Evolutionary conservation across 768 basidiomycete genomes (phyloP), one percentile per base, ranked within the genome.

Genomic region (Hortiboletus flavorubellus): DNA sequence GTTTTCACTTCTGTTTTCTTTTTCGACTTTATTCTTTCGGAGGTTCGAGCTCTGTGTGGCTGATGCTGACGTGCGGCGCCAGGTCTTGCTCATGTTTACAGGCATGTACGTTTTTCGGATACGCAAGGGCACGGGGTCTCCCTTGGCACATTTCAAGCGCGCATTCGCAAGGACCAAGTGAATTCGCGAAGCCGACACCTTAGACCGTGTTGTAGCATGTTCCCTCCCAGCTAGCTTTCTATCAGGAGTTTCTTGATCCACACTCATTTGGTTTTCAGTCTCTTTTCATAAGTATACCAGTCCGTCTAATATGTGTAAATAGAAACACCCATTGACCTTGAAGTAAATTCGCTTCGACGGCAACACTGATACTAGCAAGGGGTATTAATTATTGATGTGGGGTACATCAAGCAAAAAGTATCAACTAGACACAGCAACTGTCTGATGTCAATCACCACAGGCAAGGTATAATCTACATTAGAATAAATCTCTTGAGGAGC

Each of bases 101-200:
- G 58, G 66, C 49, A 71, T 67, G 57, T 73, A 69, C 45, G 21
- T 72, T 41, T 68, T 70, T 61, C 66, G 68, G 47, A 62, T 75
- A 48, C 61, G 60, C 39, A 60, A 44, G 31, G 30, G 49, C 9
- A 35, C 9, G 48, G 55, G 42, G 56, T 66, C 55, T 15, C 9
- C 52, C 5, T 15, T 55, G 16, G 23, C 35, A 3, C 9, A 10
- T 12, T 26, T 54, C 46, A 52, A 37, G 15, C 41, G 40, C 8
- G 31, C 21, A 3, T 41, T 49, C 8, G 18, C n/a, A 26, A 34
- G 15, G 34, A 9, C 12, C 8, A 26, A 14, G 16, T 48, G 40
- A 53, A 29, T n/a, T 3, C 38, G 8, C 1, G 4, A n/a, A 15
- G 7, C 7, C 1, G 37, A n/a, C n/a, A 4, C n/a, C 3, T 39